Conservation (phyloP, 1,284 basidiomycete species). For the Pyrrhoderma lamaoense region DNA sequence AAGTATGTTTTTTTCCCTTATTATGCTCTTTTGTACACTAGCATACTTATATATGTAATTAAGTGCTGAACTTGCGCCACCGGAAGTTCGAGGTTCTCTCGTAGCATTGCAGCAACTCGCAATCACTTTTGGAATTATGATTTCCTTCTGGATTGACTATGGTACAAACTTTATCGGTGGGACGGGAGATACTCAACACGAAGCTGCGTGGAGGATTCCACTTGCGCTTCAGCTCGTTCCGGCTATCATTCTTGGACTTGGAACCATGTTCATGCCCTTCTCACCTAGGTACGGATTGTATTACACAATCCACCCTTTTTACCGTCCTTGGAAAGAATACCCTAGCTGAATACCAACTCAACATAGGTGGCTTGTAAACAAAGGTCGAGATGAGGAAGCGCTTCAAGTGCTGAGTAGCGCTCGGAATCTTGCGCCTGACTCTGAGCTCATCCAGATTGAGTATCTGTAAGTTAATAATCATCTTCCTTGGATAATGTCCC, state of each 20-base stretch:
- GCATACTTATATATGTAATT: not conserved
- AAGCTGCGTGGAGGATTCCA: conserved; percentile 74
- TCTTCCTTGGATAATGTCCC: no score
- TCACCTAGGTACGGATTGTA: conserved; percentile 44
- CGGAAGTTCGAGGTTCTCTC: conserved; percentile 75
- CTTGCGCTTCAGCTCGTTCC: conserved; percentile 72
- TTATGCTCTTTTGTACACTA: not conserved
- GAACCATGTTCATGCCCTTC: conserved; percentile 64
- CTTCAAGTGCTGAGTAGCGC: conserved; percentile 56
- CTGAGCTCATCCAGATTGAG: conserved; percentile 69
- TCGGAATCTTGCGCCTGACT: conserved; percentile 47
- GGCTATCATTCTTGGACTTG: conserved; percentile 56
- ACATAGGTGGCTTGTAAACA: conserved; percentile 66
- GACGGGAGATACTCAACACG: conserved; percentile 42
- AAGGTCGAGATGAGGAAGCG: conserved; percentile 69
- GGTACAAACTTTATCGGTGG: conserved; percentile 72
- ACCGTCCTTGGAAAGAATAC: conserved; percentile 17
- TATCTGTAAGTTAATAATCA: conserved; percentile 42
- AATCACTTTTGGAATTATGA: conserved; percentile 65
- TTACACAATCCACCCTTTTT: no score
- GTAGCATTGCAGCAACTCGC: conserved; percentile 78
- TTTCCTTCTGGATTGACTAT: conserved; percentile 78
- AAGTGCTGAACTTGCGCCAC: conserved; percentile 63
- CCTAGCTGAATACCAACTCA: no score
- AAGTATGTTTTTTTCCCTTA: conserved; percentile 39